Evolutionary conservation across 2,329 filamentous ascomycete species (phyloP), one percentile per base, ranked within the genome.

Genomic region (Cephalotrichum gorgonifer): DNA sequence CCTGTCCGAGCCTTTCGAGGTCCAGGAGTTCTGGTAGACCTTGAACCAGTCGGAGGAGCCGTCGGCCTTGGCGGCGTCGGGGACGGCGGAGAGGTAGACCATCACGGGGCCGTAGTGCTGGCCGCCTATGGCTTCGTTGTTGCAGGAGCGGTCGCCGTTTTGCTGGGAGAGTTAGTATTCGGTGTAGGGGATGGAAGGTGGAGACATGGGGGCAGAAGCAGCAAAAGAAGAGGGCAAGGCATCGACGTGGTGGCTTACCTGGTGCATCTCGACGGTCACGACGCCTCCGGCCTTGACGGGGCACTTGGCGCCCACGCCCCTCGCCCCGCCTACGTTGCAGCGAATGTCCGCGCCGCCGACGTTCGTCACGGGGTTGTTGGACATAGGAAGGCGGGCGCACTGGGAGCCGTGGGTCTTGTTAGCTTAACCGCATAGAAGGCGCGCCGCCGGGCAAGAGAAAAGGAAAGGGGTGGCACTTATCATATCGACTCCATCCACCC

Each of bases 241-340:
- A 23, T 2, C 9, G 27, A 20, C 3, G 7, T 4, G 9, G n/a
- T 14, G 25, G 28, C 54, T 7, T 52, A 66, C 64, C 57, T 72
- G 70, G 62, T 80, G 76, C 73, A 80, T 79, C 61, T 79, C 76
- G 7, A 78, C 66, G 0, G 75, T 77, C 14, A 79, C 68, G 1
- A 64, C 72, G 4, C 63, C 62, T 3, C 75, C 74, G 3, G 72
- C 72, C 27, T 62, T 60, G 27, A 75, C 71, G 20, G 64, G 57
- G 56, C 73, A 77, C 54, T 73, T 72, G 14, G 61, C 63, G 2
- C 62, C 51, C 3, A 67, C 62, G 14, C 61, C 58, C 11, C 53
- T 56, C 4, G 58, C 58, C 6, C 67, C 61, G 26, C 65, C 65
- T 15, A 61, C 64, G 51, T 75, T 75, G 57, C 73, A 76, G 31